phyloP scores from a whole-genome alignment of 1,284 basidiomycete genomes.

The Ceratobasidium sp. region DNA sequence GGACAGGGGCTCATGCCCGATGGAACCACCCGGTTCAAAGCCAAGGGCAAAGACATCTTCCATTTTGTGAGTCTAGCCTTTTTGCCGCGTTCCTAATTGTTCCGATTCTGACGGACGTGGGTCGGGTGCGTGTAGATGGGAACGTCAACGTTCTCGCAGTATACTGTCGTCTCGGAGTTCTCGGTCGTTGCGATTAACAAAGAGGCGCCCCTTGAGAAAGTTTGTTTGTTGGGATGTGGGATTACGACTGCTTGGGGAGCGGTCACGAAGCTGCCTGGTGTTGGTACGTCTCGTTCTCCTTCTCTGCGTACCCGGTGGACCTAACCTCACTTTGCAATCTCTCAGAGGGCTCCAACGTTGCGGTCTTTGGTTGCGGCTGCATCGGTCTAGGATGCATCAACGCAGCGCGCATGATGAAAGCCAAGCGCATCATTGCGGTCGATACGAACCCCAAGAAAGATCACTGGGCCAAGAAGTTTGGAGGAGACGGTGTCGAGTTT shows the following conservation, averaged over 20 bases:
- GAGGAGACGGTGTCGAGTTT: conserved; percentile 88
- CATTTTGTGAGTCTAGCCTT: conserved; percentile 82
- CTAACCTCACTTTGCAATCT: conserved; percentile 15
- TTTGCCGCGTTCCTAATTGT: neutral
- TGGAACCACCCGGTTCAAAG: conserved; percentile 88
- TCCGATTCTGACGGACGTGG: neutral
- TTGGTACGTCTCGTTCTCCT: conserved; percentile 63
- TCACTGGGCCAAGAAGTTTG: conserved; percentile 92
- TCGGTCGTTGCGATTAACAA: conserved; percentile 93
- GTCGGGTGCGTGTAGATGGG: conserved; percentile 78
- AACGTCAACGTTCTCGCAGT: conserved; percentile 97
- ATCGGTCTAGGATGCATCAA: conserved; percentile 95
- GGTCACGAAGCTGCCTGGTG: conserved; percentile 81
- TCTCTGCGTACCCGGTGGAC: neutral
- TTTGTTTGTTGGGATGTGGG: conserved; percentile 94
- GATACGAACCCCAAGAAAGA: conserved; percentile 91
- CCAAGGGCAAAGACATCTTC: conserved; percentile 86
- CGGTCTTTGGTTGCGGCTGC: conserved; percentile 95
- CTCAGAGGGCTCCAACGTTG: conserved; percentile 84
- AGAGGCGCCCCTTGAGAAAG: conserved; percentile 90
- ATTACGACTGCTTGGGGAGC: conserved; percentile 98
- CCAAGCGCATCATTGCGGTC: conserved; percentile 89
- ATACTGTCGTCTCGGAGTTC: conserved; percentile 97
- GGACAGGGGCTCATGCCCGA: conserved; percentile 98
- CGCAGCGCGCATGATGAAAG: conserved; percentile 81